These are phyloP conservation scores for Colletotrichum siamense DNA, from an alignment of 2,329 filamentous ascomycete species.

Conservation along the genomic window DNA sequence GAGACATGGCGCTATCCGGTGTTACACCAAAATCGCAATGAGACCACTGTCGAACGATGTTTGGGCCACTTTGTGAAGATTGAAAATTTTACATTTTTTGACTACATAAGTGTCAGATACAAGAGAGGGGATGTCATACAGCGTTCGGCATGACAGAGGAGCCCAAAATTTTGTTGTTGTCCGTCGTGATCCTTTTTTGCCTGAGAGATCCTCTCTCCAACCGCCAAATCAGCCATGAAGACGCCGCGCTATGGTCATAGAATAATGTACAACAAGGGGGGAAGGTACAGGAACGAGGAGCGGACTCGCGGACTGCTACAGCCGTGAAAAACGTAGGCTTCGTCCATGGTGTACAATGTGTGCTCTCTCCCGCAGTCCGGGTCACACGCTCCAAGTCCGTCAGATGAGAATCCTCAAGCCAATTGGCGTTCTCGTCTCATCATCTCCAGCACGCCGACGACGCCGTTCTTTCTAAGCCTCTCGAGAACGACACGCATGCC, in stretches of 20 bases:
- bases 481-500: conserved; percentile 85
- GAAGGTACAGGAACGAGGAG: conserved; percentile 4
- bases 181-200: conserved; percentile 9
- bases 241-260: conserved; percentile 40
- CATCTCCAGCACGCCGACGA: conserved; percentile 63
- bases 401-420: background rate
- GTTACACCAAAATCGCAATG: background rate
- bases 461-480: conserved; percentile 64
- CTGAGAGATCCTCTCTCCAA: background rate
- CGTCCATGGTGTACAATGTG: conserved; percentile 12
- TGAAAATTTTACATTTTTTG: background rate
- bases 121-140: conserved; percentile 46
- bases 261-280: conserved; percentile 34
- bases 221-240: conserved; percentile 26
- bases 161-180: conserved; percentile 3
- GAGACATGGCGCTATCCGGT: background rate
- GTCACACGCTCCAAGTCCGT: conserved; percentile 1
- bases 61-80: background rate
- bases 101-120: conserved; percentile 24
- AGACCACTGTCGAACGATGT: background rate
- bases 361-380: background rate
- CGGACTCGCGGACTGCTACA: background rate
- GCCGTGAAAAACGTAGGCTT: background rate
- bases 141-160: conserved; percentile 20
- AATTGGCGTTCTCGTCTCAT: conserved; percentile 47